Base-by-base conservation (phyloP, 257 asterid genomes). In the Ligustrum vulgare region DNA sequence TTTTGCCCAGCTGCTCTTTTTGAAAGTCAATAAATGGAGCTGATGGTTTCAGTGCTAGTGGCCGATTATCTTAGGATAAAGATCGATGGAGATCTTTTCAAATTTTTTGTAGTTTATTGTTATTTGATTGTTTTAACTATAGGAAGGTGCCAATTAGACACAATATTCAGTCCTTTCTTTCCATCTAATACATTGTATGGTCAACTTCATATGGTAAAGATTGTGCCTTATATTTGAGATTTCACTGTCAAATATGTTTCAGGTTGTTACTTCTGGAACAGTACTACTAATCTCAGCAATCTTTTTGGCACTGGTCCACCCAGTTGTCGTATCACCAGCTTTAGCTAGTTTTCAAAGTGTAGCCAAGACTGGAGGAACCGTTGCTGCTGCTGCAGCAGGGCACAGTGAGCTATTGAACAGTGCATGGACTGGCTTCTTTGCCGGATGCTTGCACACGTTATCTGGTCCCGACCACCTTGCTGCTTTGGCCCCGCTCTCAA, bases 401-500 rank as follows among this genome's bases (percentile, higher is more conserved):
- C 81, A 89, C 3, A 79, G 80, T 13, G 96, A 89, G 82, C 45
- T 95, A 67, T 85, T 95, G 69, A 95, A 80, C 77, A 93, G 99
- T 34, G 98, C 96, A 23, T 95, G 98, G 99, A 86, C 99, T 0
- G 99, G 99, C 36, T 95, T 95, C 83, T 86, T 95, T n/a, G 99
- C 99, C 0, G 99, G 99, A 18, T 95, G 99, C 82, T 82, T 95
- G 49, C 99, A 95, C 93, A 95, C 99, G 1, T 66, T 95, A 36
- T 95, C 99, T 0, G 99, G 99, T 15, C 99, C 99, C 0, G 99
- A 95, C 56, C 99, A 95, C 81, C 96, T 95, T 41, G 99, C 99
- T 63, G 99, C 99, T 34, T 73, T 95, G 79, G 97, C 98, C 34
- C 99, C 99, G 64, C 98, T 95, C 8, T 93, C 99, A 6, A 91